Evolutionary conservation across 2,329 filamentous ascomycete genomes (phyloP).

Genomic region (Furcasterigmium sp.): DNA sequence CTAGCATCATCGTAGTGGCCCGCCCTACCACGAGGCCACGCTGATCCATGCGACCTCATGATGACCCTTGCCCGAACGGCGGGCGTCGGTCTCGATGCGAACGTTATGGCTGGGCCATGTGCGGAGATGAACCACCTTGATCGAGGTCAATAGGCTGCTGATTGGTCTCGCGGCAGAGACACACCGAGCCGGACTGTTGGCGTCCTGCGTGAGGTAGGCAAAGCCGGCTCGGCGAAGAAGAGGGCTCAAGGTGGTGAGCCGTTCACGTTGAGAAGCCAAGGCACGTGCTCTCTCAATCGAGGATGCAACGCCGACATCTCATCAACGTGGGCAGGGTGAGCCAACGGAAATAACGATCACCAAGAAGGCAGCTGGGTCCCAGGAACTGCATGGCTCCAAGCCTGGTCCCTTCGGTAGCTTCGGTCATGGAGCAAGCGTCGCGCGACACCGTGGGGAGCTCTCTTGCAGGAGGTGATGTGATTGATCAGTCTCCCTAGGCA

Average conservation of each 20-base stretch:
- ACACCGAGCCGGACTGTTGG: neutral
- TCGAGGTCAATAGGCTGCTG: neutral
- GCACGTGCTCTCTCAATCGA: neutral
- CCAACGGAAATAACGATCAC: slow-evolving; percentile 1
- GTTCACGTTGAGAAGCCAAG: neutral
- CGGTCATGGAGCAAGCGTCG: neutral
- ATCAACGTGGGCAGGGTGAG: neutral
- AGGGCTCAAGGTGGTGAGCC: neutral
- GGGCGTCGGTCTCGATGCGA: neutral
- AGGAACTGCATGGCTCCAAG: neutral
- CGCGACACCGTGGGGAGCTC: too few relatives aligned
- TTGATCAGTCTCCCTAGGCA: too few relatives aligned
- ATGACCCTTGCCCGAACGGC: neutral
- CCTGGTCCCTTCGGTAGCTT: neutral
- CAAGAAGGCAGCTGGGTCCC: neutral
- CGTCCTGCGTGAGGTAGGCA: neutral
- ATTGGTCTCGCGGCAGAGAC: neutral
- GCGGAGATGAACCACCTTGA: neutral
- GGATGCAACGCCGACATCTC: neutral
- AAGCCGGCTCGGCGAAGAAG: neutral
- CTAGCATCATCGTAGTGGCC: too few relatives aligned
- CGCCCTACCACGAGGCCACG: neutral
- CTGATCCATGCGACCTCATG: neutral
- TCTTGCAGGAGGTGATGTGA: too few relatives aligned
- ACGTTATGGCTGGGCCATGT: neutral